A percentile compares a stretch with the other conserved stretches of the same genome.
These are phyloP conservation scores for Trametes hirsuta DNA, from an alignment of 1,284 basidiomycete species.

Conservation along the genomic window DNA sequence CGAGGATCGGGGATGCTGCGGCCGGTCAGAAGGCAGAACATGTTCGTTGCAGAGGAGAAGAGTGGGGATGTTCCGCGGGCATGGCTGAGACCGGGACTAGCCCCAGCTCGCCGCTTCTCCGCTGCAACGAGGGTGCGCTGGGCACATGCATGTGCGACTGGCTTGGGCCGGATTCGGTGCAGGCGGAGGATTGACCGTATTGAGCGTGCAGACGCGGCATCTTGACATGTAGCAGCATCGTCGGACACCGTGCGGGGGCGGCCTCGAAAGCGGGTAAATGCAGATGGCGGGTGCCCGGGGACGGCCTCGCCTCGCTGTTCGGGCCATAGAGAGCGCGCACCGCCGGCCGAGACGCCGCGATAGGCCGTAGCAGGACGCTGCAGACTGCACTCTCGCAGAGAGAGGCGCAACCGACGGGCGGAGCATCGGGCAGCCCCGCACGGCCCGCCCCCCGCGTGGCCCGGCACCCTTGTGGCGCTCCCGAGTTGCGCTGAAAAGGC, in stretches of 20 bases:
- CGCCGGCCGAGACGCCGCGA: neutral
- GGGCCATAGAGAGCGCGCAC: neutral
- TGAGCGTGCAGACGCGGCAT: too few relatives aligned
- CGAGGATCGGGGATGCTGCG: too few relatives aligned
- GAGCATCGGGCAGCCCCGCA: neutral
- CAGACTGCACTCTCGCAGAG: neutral
- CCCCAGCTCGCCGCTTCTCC: too few relatives aligned
- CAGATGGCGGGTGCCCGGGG: neutral
- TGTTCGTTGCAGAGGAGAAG: too few relatives aligned
- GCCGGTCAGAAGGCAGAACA: too few relatives aligned
- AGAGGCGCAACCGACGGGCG: neutral
- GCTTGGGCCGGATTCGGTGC: too few relatives aligned
- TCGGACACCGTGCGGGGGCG: neutral
- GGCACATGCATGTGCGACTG: too few relatives aligned
- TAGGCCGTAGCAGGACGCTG: neutral
- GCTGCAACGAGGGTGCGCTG: too few relatives aligned
- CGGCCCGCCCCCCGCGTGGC: neutral
- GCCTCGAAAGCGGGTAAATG: neutral
- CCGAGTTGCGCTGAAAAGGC: conserved; percentile 2
- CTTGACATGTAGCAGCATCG: too few relatives aligned
- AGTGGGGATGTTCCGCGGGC: too few relatives aligned
- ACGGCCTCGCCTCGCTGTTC: neutral
- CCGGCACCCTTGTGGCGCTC: conserved; percentile 8
- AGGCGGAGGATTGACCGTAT: too few relatives aligned
- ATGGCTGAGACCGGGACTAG: too few relatives aligned